phyloP scores from a whole-genome alignment of 148 eudicot species.

The Rhododendron kiyosumense region DNA sequence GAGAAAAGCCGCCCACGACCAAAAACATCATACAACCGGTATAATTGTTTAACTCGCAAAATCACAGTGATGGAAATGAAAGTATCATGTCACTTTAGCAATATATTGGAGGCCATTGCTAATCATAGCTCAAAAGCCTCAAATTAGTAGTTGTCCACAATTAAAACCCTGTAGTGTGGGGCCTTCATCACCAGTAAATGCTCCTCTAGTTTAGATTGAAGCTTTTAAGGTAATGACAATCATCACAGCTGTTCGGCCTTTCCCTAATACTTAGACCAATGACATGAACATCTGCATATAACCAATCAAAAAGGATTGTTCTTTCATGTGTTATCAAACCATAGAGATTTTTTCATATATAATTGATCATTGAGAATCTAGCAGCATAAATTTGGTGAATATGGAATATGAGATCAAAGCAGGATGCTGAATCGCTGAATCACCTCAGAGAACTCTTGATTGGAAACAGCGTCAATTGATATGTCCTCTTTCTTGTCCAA shows the following conservation, averaged over 20 bases:
- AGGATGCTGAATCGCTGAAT: slow-evolving; percentile 22
- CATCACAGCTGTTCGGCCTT: background rate
- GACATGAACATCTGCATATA: background rate
- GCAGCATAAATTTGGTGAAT: background rate
- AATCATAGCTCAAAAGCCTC: background rate
- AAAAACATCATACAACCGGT: background rate
- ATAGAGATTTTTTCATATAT: background rate
- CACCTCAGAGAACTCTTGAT: slow-evolving; percentile 95
- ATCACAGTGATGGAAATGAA: background rate
- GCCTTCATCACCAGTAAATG: background rate
- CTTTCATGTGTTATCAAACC: background rate
- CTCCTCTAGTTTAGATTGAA: background rate
- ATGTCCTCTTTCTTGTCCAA: slow-evolving; percentile 77
- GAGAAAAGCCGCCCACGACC: background rate
- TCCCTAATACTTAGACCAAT: background rate
- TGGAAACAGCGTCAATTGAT: slow-evolving; percentile 63
- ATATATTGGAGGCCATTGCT: background rate
- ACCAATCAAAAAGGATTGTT: background rate
- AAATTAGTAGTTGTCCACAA: background rate
- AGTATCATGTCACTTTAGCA: background rate
- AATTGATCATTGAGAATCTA: background rate
- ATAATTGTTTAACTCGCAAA: background rate
- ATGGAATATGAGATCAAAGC: slow-evolving; percentile 2
- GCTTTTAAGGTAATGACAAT: background rate
- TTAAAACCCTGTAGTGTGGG: background rate